Base-by-base conservation (phyloP, 2,329 filamentous ascomycete genomes). In the Lachnellula arida region DNA sequence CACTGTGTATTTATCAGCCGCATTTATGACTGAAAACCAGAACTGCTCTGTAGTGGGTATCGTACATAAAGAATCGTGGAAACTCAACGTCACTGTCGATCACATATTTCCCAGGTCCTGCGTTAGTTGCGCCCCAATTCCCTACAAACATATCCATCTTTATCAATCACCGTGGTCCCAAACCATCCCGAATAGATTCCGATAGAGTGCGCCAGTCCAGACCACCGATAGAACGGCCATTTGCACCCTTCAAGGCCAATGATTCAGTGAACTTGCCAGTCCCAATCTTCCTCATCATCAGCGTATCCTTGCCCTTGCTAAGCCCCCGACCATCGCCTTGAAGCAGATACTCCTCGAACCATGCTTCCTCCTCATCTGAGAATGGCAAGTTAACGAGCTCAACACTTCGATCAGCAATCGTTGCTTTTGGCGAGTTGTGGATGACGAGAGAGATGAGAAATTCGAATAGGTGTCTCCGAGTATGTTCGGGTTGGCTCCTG, bases 351-450 rank as follows among this genome's bases (percentile, higher is more conserved):
- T 87, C 81, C 62, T 87, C 83, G 59, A 95, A 84, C 87, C 88
- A 93, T 4, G 68, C 68, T 68, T 92, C 88, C 68, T 96, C 91
- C 17, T 81, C 75, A 1, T 76, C 69, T 55, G 83, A 83, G n/a
- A 95, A 81, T 0, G 89, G 88, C 59, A 93, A 72, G 58, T 86
- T 85, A 8, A 90, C 80, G 0, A 95, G 76, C 69, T 93, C 87
- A 46, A 83, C 80, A 0, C 85, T 84, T 17, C 81, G 80, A 15
- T 78, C 75, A 2, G 82, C 81, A 3, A 72, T 70, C 4, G 74
- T 72, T 14, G 76, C 71, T 4, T 60, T 66, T 4, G 69, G 63
- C 12, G 68, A 63, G 5, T 70, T 71, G 7, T 72, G 70, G 19
- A 88, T 74, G 2, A 87, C 82, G 2, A 78, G 77, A 8, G 77